These are phyloP conservation scores for Prunus persica DNA, from an alignment of 306 rosid genomes.

Conservation along the genomic window Prunus_persica_NCBIv2 NC_034010.1:470501-471000, in stretches of 20 bases:
- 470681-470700: conserved; percentile 29
- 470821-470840: conserved; percentile 39
- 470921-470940: conserved; percentile 4
- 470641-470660: conserved; percentile 20
- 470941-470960: neutral
- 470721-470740: conserved; percentile 23
- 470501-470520: conserved; percentile 11
- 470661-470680: conserved; percentile 18
- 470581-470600: neutral
- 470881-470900: conserved; percentile 6
- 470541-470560: conserved; percentile 2
- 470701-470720: conserved; percentile 16
- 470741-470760: conserved; percentile 24
- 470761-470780: conserved; percentile 31
- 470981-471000: neutral
- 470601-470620: neutral
- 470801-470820: conserved; percentile 35
- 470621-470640: conserved; percentile 17
- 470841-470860: conserved; percentile 29
- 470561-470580: conserved; percentile 5
- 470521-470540: conserved; percentile 3
- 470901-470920: conserved; percentile 14
- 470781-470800: conserved; percentile 38
- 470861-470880: conserved; percentile 4
- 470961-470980: conserved; percentile 8